Base-by-base conservation (phyloP, 371 early-diverging fungal species). In the Apophysomyces trapeziformis region DNA sequence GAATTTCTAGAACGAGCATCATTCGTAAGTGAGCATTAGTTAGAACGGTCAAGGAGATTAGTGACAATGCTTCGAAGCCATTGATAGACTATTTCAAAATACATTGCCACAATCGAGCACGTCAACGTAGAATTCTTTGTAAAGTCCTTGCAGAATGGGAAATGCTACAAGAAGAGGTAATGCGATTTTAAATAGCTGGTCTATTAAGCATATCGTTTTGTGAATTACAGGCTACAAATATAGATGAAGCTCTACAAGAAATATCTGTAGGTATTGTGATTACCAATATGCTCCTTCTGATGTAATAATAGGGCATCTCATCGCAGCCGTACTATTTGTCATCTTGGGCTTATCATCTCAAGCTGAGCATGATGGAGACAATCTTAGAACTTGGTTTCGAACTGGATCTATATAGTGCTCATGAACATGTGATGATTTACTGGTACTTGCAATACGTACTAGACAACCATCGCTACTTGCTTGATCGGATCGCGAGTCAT, bases 341-440 rank as follows among this genome's bases (percentile, higher is more conserved):
- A 37, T 89, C 86, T 0, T 94, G 93, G 93, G 85, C 80, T 5
- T 92, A 89, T 67, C 80, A 89, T 56, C 69, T 87, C 66, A 92
- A 93, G 66, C 71, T 91, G 13, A 71, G 72, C 32, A 76, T 89
- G 66, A 81, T 93, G 76, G 89, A 88, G 61, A 74, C 69, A 18
- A 74, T 83, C 38, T 65, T 92, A 14, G 44, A 83, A 39, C 69
- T 88, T 2, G 94, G 94, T 0, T 88, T 91, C 63, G 92, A 93
- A 59, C 74, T 92, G 58, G 89, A 90, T 14, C 76, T 93, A 9
- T 92, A 91, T 67, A 82, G 86, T 45, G 37, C 65, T 0, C 85
- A 90, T 72, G 94, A 94, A 74, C 82, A 87, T 61, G 72, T 84
- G 1, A 84, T 83, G 80, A 78, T 93, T 11, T 87, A 88, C 56